Evolutionary conservation across 768 basidiomycete species (phyloP), one percentile per base, ranked within the genome.

Genomic region (Holtermannia corniformis): DNA sequence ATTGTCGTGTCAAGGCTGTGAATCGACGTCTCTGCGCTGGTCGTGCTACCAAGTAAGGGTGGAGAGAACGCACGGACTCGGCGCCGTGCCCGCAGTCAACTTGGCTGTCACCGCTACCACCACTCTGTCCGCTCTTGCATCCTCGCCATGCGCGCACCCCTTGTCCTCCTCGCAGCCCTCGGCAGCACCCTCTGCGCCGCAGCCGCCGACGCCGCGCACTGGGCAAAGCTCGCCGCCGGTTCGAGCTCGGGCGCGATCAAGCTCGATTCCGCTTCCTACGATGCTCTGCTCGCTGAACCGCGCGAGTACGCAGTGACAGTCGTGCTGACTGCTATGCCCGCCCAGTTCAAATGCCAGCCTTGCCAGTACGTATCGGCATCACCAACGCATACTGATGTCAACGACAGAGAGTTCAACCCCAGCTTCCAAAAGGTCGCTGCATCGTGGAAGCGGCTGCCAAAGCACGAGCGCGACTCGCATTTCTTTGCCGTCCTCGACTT

Each of bases 401-500:
- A 61, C 59, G 55, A 46, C 70, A 93, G 90, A 70, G 81, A 86
- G 61, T 93, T 96, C 65, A 80, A 86, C 47, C 89, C 92, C 5
- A 77, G 82, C 4, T 95, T 82, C 79, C 78, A 78, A n/a, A 75
- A 81, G 2, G 84, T 93, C 12, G 85, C 87, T 28, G 82, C 82
- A 62, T 82, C 87, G n/a, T 96, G 91, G 91, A 68, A 79, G 3
- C 76, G 76, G 13, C 78, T 79, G 7, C 72, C 85, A 5, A 62
- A 78, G 51, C 76, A 76, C 20, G 74, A 85, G n/a, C 80, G 84
- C 41, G 78, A 87, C 69, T 75, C 77, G 51, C 92, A 96, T 72
- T 92, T 96, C 80, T 99, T 97, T 66, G 95, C 82, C 7, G 84
- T 83, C 12, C 71, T 89, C 25, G 95, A 99, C 72, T 97, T 95